Evolutionary conservation across 805 yeast species (phyloP).

Genomic region (Sungouiozyma ichnusensis): DNA sequence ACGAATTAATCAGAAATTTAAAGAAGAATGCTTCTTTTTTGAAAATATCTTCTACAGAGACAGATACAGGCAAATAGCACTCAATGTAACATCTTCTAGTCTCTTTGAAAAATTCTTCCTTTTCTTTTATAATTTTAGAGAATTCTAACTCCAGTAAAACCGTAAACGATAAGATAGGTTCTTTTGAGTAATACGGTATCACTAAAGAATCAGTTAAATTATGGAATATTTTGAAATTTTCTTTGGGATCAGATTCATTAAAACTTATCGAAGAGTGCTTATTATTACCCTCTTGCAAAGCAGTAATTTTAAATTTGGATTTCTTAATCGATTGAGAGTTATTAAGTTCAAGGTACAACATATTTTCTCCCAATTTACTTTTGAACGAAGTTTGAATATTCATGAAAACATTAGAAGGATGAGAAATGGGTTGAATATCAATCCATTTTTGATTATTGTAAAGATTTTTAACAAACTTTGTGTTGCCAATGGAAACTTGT

Average conservation of each 20-base stretch:
- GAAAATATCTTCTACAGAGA: constrained; percentile 27
- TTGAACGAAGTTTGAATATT: constrained; percentile 10
- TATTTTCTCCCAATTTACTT: constrained; percentile 14
- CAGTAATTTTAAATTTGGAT: constrained; percentile 1
- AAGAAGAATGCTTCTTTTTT: constrained; percentile 20
- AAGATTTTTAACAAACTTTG: constrained; percentile 21
- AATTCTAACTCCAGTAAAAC: constrained; percentile 11
- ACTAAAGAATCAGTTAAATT: not conserved
- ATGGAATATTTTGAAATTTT: not conserved
- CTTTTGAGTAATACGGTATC: constrained; percentile 12
- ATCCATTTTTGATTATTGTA: constrained; percentile 3
- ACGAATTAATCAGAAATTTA: constrained; percentile 22
- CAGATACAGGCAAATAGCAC: constrained; percentile 21
- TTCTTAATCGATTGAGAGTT: constrained; percentile 7
- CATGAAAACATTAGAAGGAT: constrained; percentile 12
- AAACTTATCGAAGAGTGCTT: constrained; percentile 2
- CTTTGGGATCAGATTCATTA: not conserved
- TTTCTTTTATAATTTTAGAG: constrained; percentile 3
- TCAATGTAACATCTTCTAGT: constrained; percentile 7
- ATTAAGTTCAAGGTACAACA: constrained; percentile 7
- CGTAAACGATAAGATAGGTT: constrained; percentile 10
- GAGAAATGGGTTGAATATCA: constrained; percentile 12
- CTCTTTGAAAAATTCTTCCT: constrained; percentile 9
- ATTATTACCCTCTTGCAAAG: constrained; percentile 1
- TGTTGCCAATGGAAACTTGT: constrained; percentile 19